Evolutionary conservation across 2,329 filamentous ascomycete genomes (phyloP).

Genomic region (Elsinoe perseae): DNA sequence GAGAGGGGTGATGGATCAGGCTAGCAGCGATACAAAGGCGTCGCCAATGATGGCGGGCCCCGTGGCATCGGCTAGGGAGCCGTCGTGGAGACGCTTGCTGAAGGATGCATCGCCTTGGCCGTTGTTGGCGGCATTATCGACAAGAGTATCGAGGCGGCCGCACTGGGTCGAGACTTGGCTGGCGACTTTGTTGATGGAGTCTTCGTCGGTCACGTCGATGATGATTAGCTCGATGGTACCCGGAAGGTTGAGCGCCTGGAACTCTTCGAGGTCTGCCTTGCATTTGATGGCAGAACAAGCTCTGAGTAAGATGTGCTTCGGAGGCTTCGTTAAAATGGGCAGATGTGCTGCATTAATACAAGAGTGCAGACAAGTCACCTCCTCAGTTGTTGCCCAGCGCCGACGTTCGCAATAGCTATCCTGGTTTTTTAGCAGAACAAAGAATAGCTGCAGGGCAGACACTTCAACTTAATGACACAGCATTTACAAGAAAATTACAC

Average conservation of each 20-base stretch:
- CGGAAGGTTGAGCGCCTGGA: constrained; percentile 20
- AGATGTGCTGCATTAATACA: no score
- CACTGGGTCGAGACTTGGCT: constrained; percentile 19
- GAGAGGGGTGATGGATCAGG: constrained; percentile 19
- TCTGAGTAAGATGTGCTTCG: constrained; percentile 34
- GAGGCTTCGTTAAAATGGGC: constrained; percentile 29
- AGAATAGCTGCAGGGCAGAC: no score
- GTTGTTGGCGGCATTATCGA: constrained; percentile 34
- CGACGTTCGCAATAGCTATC: no score
- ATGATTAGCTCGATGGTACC: constrained; percentile 23
- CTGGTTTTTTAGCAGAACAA: no score
- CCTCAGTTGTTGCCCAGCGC: no score
- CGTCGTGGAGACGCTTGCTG: constrained; percentile 23
- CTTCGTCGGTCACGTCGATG: constrained; percentile 24
- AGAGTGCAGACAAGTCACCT: no score
- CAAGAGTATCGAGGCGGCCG: constrained; percentile 31
- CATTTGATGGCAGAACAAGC: constrained; percentile 35
- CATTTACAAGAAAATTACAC: no score
- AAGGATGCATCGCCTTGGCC: constrained; percentile 19
- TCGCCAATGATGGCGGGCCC: constrained; percentile 22
- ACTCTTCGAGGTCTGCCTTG: constrained; percentile 25
- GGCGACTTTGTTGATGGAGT: constrained; percentile 23
- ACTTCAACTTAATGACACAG: no score
- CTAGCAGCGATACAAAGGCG: constrained; percentile 25
- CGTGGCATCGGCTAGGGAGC: constrained; percentile 26